Conservation (phyloP, 2,329 filamentous ascomycete species). For the Curvularia hawaiiensis region DNA sequence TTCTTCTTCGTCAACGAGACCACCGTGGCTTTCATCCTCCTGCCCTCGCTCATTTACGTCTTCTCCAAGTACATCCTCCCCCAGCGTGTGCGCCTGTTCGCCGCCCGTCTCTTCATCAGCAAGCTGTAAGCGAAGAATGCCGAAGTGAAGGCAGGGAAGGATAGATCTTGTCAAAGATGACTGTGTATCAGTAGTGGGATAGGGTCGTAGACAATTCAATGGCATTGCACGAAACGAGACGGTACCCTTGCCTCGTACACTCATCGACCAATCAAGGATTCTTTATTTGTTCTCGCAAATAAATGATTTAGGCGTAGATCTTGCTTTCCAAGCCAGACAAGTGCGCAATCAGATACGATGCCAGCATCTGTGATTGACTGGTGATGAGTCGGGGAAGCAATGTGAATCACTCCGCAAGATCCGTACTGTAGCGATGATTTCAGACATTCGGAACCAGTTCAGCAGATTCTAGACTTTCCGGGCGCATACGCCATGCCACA, state of each 20-base stretch:
- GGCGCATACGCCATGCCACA: background rate
- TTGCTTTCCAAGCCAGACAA: background rate
- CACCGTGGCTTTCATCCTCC: slow-evolving; percentile 48
- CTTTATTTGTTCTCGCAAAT: background rate
- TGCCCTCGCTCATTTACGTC: slow-evolving; percentile 52
- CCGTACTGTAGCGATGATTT: too few species aligned
- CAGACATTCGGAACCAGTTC: background rate
- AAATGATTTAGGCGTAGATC: background rate
- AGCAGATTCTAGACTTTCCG: background rate
- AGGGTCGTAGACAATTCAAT: slow-evolving; percentile 45
- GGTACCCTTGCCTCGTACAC: background rate
- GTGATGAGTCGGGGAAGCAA: too few species aligned
- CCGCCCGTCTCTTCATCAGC: slow-evolving; percentile 52
- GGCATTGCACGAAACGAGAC: slow-evolving; percentile 22
- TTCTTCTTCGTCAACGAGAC: slow-evolving; percentile 55
- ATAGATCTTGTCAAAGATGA: slow-evolving; percentile 16
- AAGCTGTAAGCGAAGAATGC: slow-evolving; percentile 45
- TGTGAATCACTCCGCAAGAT: background rate
- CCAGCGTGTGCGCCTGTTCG: slow-evolving; percentile 49
- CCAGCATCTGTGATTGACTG: background rate
- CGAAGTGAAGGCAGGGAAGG: background rate
- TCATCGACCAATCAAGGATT: background rate
- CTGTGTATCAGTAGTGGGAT: slow-evolving; percentile 44
- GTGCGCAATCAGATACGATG: background rate
- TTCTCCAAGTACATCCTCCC: slow-evolving; percentile 53